Evolutionary conservation across 306 rosid species (phyloP), one percentile per base, ranked within the genome.

Genomic region (Quercus cerris): DNA sequence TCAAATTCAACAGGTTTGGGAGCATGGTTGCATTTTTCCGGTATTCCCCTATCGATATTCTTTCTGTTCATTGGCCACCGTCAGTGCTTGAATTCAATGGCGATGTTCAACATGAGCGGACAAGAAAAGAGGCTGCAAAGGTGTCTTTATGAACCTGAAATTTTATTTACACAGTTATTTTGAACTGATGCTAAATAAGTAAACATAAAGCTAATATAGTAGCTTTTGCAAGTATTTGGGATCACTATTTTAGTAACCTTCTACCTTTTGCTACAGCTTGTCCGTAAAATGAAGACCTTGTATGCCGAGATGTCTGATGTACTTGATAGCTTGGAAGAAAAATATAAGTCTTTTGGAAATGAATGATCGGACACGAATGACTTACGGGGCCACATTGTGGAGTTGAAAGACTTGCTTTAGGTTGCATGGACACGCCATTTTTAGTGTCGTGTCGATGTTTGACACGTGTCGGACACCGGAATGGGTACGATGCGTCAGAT

Each of bases 11-110:
- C 92, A 96, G 99, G 94, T 91, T 83, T 61, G 99, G 99, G 82
- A 96, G 89, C 85, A 91, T 88, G 97, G 97, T 96, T 71, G 98
- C 90, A 23, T 91, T 91, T 86, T 96, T 96, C 85, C 88, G 97
- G 62, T 96, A 96, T 88, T 91, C 94, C 22, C 93, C 94, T 57
- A 96, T 96, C 64, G 94, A 93, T 78, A 83, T 93, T 81, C 97
- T 91, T 31, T 91, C 97, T 49, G 98, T 96, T 70, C 87, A 83
- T 76, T 87, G 93, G 77, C 99, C 99, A 12, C 97, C 97, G 25
- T 87, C 97, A 54, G 82, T 89, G 77, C 86, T 96, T 58, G 97
- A 91, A 75, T 93, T 96, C 81, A 81, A 83, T 61, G 92, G 92
- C 76, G 82, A 90, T 76, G 75, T 79, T 66, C 94, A 85, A 78